Evolutionary conservation across 495 filamentous ascomycete genomes (phyloP), one percentile per base, ranked within the genome.

Genomic region (Pyrenula massariospora): DNA sequence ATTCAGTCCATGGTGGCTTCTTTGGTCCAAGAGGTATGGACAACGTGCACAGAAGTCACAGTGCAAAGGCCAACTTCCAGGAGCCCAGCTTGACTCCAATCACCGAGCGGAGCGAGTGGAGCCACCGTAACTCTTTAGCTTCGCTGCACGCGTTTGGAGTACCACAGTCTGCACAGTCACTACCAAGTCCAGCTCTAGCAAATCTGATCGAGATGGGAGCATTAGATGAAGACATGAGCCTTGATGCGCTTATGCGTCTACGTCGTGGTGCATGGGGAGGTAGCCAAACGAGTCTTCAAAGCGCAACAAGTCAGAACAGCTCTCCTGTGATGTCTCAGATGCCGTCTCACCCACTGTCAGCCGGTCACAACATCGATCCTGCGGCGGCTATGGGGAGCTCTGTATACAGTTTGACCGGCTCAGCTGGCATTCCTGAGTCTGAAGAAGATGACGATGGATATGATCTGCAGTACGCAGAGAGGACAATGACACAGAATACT

Each of bases 1-100:
- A 86, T 49, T 85, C 85, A 59, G 80, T 79, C 20, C 84, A 88
- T 54, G 94, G 93, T 3, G 93, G 94, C n/a, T 97, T 87, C 70
- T 96, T 98, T 61, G 91, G 89, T 5, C 78, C 83, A 11, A 77
- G 81, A 20, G 84, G 81, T 20, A 69, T 74, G 19, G 78, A 81
- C 57, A 77, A 74, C n/a, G 65, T 93, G 31, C 73, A 76, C 31
- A 79, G 88, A n/a, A 82, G 65, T 71, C 73, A 76, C 58, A 90
- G 81, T 63, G 87, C 84, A 42, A 79, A 86, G 2, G 79, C 84
- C 31, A 84, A 84, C 31, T 84, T 86, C 22, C 76, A 87, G 48
- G 90, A 96, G 57, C 93, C 94, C 1, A 95, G 90, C 62, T 73
- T 98, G 24, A 98, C 93, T 1, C 93, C 93, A 3, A 98, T 98